A percentile compares a stretch with the other conserved stretches of the same genome.
These are phyloP conservation scores for Zymoseptoria brevis DNA, from an alignment of 2,329 filamentous ascomycete genomes.

Conservation along the genomic window DNA sequence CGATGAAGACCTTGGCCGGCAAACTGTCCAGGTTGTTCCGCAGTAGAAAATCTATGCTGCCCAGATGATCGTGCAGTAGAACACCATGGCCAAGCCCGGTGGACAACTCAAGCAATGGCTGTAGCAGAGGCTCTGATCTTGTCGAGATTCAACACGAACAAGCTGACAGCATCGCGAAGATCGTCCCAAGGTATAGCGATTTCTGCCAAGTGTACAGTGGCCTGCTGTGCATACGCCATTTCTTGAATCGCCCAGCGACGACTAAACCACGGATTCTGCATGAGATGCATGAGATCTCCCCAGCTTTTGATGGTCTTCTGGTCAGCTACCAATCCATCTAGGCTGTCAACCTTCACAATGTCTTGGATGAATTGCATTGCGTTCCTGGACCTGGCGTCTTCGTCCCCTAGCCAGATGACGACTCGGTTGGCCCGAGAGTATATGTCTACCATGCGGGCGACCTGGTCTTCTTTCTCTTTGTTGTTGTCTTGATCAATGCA, in stretches of 20 bases:
- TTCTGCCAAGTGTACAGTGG: constrained; percentile 4
- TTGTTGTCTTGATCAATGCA: constrained; percentile 15
- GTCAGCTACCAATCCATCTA: not conserved
- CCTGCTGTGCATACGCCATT: constrained; percentile 5
- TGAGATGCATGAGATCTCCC: constrained; percentile 5
- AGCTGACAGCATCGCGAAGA: constrained; percentile 6
- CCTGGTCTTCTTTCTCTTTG: constrained; percentile 11
- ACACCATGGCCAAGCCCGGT: not conserved
- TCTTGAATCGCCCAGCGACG: constrained; percentile 15
- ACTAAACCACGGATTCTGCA: constrained; percentile 8
- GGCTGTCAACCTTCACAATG: not conserved
- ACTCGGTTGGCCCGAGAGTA: constrained; percentile 8
- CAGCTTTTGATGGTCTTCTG: not conserved
- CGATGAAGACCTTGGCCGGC: constrained; percentile 5
- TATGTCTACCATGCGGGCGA: constrained; percentile 12
- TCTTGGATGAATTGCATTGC: constrained; percentile 5
- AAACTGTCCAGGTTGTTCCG: constrained; percentile 1
- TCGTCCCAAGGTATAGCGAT: constrained; percentile 5
- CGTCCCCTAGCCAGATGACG: constrained; percentile 10
- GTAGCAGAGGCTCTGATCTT: constrained; percentile 1
- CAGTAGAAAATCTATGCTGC: not conserved
- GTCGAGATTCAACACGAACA: constrained; percentile 3
- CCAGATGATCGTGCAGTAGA: not conserved
- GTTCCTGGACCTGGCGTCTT: not conserved
- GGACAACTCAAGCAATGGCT: not conserved